Base-by-base conservation (phyloP, 805 yeast genomes). In the Metschnikowia cerradonensis region DNA sequence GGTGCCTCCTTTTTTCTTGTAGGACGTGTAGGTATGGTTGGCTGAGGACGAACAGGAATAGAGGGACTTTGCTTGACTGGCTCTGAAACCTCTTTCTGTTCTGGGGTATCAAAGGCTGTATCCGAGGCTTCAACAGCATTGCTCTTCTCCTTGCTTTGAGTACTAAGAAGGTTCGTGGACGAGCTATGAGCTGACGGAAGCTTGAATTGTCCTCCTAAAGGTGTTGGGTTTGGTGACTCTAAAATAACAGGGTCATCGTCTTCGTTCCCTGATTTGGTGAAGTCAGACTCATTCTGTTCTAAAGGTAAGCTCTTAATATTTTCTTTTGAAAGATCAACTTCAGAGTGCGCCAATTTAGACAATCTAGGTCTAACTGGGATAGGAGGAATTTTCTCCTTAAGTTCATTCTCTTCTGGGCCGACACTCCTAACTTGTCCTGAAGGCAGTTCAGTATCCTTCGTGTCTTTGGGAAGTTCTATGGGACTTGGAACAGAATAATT, bases 11-110 rank as follows among this genome's bases (percentile, higher is more conserved):
- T 42, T n/a, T 20, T 39, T 7, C 49, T 35, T 11, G 37, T 23
- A 1, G 55, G 55, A 23, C 55, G 41, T 33, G 38, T 39, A 5
- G 55, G 55, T 22, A 52, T 39, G 5, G 26, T 35, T 14, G 55
- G 55, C 5, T 47, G 51, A 5, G 48, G 22, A 32, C 45, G 36
- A 20, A 22, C 37, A 23, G 42, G 32, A 38, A 35, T n/a, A 6
- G 6, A 4, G 6, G 43, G 34, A 6, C 23, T 10, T 6, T 40
- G 43, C 13, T n/a, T 39, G 4, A 13, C 19, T 22, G 11, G 8
- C 0, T 23, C 32, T 10, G 19, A 23, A 15, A 14, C 34, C 34
- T 15, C 22, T 17, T 15, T 10, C 13, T n/a, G n/a, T 40, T 23
- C 43, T 30, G 34, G 11, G 15, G 22, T 30, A 13, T 23, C 22